Percentiles rank a stretch among this genome's conserved stretches.
These are phyloP conservation scores for Tolypocladium ophioglossoides DNA, from an alignment of 2,329 filamentous ascomycete genomes.

Conservation along the genomic window DNA sequence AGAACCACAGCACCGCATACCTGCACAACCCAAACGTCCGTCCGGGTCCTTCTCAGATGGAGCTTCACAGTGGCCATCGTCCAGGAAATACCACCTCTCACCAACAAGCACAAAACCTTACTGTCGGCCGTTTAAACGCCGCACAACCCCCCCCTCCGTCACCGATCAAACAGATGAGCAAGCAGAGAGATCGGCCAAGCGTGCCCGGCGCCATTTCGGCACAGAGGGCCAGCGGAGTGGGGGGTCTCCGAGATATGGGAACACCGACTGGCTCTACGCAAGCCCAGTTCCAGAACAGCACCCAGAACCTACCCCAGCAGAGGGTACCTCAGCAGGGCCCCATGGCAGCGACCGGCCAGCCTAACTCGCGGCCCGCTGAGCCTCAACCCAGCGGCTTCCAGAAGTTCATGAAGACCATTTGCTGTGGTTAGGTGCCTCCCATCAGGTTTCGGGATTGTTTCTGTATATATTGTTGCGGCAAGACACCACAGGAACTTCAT, in stretches of 20 bases:
- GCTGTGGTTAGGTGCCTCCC: conserved; percentile 58
- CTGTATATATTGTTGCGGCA: conserved; percentile 17
- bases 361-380: conserved; percentile 50
- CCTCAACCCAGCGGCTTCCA: conserved; percentile 73
- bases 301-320: conserved; percentile 69
- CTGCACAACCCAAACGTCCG: conserved; percentile 69
- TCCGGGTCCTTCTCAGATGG: conserved; percentile 74
- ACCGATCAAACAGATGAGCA: conserved; percentile 71
- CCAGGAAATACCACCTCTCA: conserved; percentile 55
- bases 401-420: conserved; percentile 86
- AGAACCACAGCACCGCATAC: conserved; percentile 51
- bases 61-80: conserved; percentile 66
- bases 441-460: conserved; percentile 16
- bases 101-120: conserved; percentile 54
- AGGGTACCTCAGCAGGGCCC: conserved; percentile 50
- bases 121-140: conserved; percentile 85
- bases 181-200: conserved; percentile 67
- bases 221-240: conserved; percentile 67
- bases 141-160: conserved; percentile 82
- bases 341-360: conserved; percentile 41
- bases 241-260: conserved; percentile 63
- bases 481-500: conserved; percentile 8
- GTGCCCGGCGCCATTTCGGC: conserved; percentile 60
- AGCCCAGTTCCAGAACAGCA: conserved; percentile 94
- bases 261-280: conserved; percentile 86